Evolutionary conservation across 1,284 basidiomycete species (phyloP).

Genomic region (Albatrellus sp.): DNA sequence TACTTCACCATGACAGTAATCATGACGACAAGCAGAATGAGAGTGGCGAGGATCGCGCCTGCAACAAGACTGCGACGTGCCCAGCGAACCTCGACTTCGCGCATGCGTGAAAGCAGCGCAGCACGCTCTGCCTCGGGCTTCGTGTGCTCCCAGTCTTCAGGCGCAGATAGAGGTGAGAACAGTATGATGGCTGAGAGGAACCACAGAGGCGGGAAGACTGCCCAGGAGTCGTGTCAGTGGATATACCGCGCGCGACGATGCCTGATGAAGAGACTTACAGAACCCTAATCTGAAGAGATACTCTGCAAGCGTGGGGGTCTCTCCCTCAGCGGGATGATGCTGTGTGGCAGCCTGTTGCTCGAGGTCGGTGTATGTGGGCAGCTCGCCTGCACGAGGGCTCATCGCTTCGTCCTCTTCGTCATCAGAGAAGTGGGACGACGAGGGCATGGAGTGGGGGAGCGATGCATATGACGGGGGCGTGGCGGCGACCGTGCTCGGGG

Average conservation of each 20-base stretch:
- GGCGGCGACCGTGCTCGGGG: too few relatives aligned
- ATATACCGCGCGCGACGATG: background rate
- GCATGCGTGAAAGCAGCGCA: conserved; percentile 23
- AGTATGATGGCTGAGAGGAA: conserved; percentile 25
- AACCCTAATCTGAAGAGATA: conserved; percentile 16
- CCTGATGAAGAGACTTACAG: background rate
- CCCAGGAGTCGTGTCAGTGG: background rate
- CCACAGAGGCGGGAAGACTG: conserved; percentile 34
- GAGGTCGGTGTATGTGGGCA: background rate
- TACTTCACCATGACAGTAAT: background rate
- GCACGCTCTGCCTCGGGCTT: conserved; percentile 24
- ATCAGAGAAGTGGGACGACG: background rate
- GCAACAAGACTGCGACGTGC: conserved; percentile 25
- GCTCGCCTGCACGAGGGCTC: background rate
- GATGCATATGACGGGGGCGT: conserved; percentile 4
- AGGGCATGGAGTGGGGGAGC: conserved; percentile 13
- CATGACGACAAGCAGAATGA: background rate
- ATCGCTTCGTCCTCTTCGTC: background rate
- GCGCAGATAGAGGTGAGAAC: conserved; percentile 23
- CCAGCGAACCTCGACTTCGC: conserved; percentile 26
- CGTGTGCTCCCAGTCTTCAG: conserved; percentile 24
- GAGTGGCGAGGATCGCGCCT: background rate
- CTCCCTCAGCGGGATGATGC: conserved; percentile 14
- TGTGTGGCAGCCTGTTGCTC: conserved; percentile 11
- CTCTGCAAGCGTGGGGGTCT: conserved; percentile 21